phyloP scores from a whole-genome alignment of 73 alveolate genomes.

The Paramecium pentaurelia region DNA sequence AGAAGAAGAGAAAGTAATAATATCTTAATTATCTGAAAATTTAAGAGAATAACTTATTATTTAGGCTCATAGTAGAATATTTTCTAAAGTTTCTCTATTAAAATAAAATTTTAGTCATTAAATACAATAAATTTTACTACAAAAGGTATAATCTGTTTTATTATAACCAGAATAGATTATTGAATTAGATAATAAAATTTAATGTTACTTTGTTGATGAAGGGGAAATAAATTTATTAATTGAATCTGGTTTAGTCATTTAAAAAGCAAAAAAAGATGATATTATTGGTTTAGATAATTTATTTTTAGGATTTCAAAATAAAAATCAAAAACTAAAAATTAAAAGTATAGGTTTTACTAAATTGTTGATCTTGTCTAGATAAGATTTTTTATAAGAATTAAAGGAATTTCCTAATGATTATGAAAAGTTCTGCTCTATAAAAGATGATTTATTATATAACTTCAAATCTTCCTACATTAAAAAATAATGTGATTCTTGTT shows the following conservation, averaged over 20 bases:
- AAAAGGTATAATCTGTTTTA: not conserved
- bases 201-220: conserved; percentile 21
- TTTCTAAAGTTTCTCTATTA: not conserved
- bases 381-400: not conserved
- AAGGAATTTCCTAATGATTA: conserved; percentile 32
- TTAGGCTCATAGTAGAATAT: conserved; percentile 24
- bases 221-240: not conserved
- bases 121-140: not conserved
- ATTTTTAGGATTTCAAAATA: not conserved
- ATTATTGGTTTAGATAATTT: not conserved
- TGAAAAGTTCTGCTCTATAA: conserved; percentile 21
- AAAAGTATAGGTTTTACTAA: conserved; percentile 55
- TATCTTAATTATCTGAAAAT: conserved; percentile 10
- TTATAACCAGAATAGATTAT: conserved; percentile 46
- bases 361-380: not conserved
- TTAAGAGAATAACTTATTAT: conserved; percentile 4
- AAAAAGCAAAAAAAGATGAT: not conserved
- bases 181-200: not conserved
- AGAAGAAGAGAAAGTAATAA: conserved; percentile 30
- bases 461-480: not conserved
- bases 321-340: not conserved
- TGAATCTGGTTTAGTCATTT: not conserved
- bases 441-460: conserved; percentile 23
- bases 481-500: not conserved
- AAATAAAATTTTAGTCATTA: not conserved